Evolutionary conservation across 2,329 filamentous ascomycete genomes (phyloP).

Genomic region (Apiospora malaysiana): DNA sequence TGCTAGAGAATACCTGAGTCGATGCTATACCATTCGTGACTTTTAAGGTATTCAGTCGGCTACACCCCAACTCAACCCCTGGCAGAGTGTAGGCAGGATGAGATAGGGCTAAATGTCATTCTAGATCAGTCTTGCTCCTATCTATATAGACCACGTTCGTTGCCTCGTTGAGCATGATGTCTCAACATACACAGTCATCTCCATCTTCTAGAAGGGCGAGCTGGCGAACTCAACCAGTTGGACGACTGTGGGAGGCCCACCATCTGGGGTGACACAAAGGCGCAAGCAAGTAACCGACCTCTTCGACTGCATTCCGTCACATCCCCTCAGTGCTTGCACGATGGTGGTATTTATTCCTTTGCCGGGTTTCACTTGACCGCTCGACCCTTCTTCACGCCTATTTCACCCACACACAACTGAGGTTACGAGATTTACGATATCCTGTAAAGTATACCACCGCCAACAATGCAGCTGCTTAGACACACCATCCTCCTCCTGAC

Average conservation of each 20-base stretch:
- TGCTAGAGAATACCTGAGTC: not conserved
- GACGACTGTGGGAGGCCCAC: constrained; percentile 5
- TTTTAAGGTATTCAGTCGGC: not conserved
- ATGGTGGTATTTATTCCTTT: not conserved
- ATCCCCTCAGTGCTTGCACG: not conserved
- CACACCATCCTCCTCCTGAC: constrained; percentile 12
- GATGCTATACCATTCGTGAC: not conserved
- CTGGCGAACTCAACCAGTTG: not conserved
- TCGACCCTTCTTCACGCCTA: too few relatives aligned
- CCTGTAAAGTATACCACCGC: not conserved
- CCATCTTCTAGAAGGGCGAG: not conserved
- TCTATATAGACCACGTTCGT: not conserved
- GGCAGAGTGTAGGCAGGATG: not conserved
- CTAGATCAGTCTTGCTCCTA: too few relatives aligned
- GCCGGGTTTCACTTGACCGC: too few relatives aligned
- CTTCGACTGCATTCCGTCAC: not conserved
- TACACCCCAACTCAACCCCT: not conserved
- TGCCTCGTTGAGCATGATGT: not conserved
- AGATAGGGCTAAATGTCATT: too few relatives aligned
- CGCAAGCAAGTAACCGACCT: not conserved
- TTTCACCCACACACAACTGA: not conserved
- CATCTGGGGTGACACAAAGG: not conserved
- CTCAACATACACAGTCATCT: not conserved
- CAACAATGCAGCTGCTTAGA: not conserved
- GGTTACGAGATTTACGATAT: not conserved